A percentile compares a stretch with the other conserved stretches of the same genome.
phyloP scores from a whole-genome alignment of 257 asterid species.

The Ligustrum vulgare region DNA sequence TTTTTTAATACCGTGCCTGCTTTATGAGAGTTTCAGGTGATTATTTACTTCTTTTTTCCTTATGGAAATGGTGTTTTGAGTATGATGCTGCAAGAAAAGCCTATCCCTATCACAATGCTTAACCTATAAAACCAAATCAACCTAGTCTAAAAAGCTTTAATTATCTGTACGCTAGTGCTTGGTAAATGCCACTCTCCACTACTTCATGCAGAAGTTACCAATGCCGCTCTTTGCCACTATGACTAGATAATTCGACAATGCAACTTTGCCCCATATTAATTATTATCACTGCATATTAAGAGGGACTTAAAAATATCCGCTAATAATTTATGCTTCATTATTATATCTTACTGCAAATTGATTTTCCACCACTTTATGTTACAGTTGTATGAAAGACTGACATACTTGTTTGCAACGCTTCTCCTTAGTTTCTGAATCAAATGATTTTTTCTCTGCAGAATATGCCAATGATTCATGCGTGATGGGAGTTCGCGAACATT shows the following conservation, averaged over 20 bases:
- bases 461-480: conserved; percentile 61
- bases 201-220: neutral
- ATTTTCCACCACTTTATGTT: conserved; percentile 6
- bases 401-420: neutral
- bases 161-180: conserved; percentile 1
- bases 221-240: conserved; percentile 2
- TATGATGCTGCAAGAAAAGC: neutral
- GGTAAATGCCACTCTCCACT: neutral
- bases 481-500: conserved; percentile 29
- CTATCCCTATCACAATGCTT: neutral
- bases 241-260: conserved; percentile 7
- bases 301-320: neutral
- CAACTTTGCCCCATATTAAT: neutral
- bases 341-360: neutral
- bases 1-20: no score
- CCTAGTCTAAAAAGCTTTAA: conserved; percentile 1
- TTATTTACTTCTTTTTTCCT: conserved; percentile 14
- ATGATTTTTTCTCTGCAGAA: conserved; percentile 33
- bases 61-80: neutral
- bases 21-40: neutral
- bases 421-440: conserved; percentile 11
- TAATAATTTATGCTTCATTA: neutral
- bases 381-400: neutral
- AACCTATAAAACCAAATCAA: neutral
- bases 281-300: neutral